These are phyloP conservation scores for Tulasnella sp. DNA, from an alignment of 768 basidiomycete species.

Conservation along the genomic window DNA sequence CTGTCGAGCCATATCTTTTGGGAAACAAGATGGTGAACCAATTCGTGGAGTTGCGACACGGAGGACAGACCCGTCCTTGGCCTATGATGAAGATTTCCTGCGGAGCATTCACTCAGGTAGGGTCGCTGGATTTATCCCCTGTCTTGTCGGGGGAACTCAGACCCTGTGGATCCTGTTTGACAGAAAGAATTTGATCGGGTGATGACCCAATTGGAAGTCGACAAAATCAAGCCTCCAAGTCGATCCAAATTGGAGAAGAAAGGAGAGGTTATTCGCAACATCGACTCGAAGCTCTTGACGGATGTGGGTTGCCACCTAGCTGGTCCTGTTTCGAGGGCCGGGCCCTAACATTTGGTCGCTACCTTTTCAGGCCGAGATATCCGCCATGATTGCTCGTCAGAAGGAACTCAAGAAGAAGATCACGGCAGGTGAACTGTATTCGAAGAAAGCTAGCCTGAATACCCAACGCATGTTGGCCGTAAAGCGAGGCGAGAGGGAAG, in stretches of 20 bases:
- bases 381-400: constrained; percentile 68
- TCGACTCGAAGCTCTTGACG: constrained; percentile 58
- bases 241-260: constrained; percentile 62
- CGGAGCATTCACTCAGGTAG: constrained; percentile 50
- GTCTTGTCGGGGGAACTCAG: not conserved
- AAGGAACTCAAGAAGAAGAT: constrained; percentile 33
- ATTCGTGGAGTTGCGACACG: constrained; percentile 67
- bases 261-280: constrained; percentile 48
- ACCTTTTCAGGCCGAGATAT: constrained; percentile 63
- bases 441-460: constrained; percentile 46
- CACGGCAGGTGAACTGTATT: constrained; percentile 28
- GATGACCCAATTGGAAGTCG: constrained; percentile 36
- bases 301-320: constrained; percentile 47
- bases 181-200: constrained; percentile 72
- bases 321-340: not conserved
- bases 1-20: constrained; percentile 61
- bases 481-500: constrained; percentile 60
- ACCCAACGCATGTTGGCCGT: constrained; percentile 67
- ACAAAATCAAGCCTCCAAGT: constrained; percentile 59
- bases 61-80: constrained; percentile 52
- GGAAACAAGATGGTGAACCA: constrained; percentile 59
- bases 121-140: constrained; percentile 26
- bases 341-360: not conserved
- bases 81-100: constrained; percentile 87
- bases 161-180: not conserved